Percentiles rank a stretch among this genome's conserved stretches.
phyloP scores from a whole-genome alignment of 768 basidiomycete genomes.

The Trametes gibbosa region DNA sequence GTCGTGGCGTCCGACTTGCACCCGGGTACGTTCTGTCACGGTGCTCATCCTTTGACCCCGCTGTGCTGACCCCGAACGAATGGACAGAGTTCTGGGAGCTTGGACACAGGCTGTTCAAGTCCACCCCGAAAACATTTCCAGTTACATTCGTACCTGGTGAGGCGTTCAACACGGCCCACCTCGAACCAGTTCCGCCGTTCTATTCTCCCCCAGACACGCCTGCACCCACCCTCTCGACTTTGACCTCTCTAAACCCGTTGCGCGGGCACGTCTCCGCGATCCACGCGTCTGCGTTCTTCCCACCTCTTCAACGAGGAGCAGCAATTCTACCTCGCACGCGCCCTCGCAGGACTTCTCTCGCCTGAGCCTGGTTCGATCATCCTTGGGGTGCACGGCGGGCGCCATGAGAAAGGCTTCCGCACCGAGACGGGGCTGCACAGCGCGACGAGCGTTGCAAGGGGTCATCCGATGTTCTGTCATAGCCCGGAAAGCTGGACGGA shows the following conservation, averaged over 20 bases:
- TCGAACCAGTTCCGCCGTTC: slow-evolving; percentile 32
- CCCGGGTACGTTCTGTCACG: slow-evolving; percentile 24
- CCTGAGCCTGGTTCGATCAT: slow-evolving; percentile 42
- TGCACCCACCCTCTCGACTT: slow-evolving; percentile 28
- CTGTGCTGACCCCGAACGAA: background rate
- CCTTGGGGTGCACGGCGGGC: slow-evolving; percentile 39
- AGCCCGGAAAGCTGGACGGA: slow-evolving; percentile 35
- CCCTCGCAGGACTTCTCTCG: slow-evolving; percentile 39
- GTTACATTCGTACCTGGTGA: slow-evolving; percentile 55
- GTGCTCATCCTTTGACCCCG: background rate
- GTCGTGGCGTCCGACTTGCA: slow-evolving; percentile 36
- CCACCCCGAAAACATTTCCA: slow-evolving; percentile 49
- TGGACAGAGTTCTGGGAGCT: slow-evolving; percentile 53
- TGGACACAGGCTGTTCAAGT: slow-evolving; percentile 57
- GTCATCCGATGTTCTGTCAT: slow-evolving; percentile 31
- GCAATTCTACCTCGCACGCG: slow-evolving; percentile 40
- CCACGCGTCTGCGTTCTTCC: slow-evolving; percentile 46
- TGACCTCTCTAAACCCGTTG: slow-evolving; percentile 44
- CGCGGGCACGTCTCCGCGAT: slow-evolving; percentile 47
- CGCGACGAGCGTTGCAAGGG: too few relatives aligned
- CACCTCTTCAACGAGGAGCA: slow-evolving; percentile 39
- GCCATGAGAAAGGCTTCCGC: slow-evolving; percentile 29
- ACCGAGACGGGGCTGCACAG: background rate
- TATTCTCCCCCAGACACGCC: background rate
- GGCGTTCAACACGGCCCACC: slow-evolving; percentile 43